Conservation (phyloP, 2,329 filamentous ascomycete genomes). For the Metarhizium sp. region DNA sequence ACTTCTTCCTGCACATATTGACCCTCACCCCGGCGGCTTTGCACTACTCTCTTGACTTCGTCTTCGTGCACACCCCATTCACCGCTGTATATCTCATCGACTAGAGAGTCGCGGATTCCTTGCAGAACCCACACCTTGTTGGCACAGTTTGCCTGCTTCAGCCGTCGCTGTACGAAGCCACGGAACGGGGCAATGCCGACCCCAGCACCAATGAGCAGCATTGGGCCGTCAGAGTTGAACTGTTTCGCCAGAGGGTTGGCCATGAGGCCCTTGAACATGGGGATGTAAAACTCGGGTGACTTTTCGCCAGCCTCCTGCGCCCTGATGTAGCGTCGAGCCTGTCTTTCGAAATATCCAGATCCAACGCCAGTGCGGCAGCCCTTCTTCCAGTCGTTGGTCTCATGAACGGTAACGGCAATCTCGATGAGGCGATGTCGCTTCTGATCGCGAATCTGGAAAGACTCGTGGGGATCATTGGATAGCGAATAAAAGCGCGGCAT, state of each 20-base stretch:
- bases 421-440: slow-evolving; percentile 76
- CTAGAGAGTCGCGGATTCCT: slow-evolving; percentile 83
- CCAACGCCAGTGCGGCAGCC: slow-evolving; percentile 73
- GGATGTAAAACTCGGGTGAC: slow-evolving; percentile 60
- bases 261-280: slow-evolving; percentile 99
- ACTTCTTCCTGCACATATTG: slow-evolving; percentile 97
- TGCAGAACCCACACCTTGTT: slow-evolving; percentile 98
- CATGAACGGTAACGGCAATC: slow-evolving; percentile 93
- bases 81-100: slow-evolving; percentile 93
- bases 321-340: slow-evolving; percentile 63
- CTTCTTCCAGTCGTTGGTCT: slow-evolving; percentile 67
- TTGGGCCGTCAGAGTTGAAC: slow-evolving; percentile 88
- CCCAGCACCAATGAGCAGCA: slow-evolving; percentile 93
- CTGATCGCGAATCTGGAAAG: slow-evolving; percentile 56
- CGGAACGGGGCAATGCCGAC: slow-evolving; percentile 97
- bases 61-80: slow-evolving; percentile 93
- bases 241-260: slow-evolving; percentile 87
- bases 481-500: slow-evolving; percentile 99
- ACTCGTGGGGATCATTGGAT: slow-evolving; percentile 86
- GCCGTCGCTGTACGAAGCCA: slow-evolving; percentile 87
- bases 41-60: slow-evolving; percentile 72
- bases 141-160: slow-evolving; percentile 90
- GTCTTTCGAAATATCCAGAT: slow-evolving; percentile 85
- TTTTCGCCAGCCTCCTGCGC: slow-evolving; percentile 53
- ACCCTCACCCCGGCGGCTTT: slow-evolving; percentile 67